Evolutionary conservation across 306 rosid genomes (phyloP), one percentile per base, ranked within the genome.

Genomic region (Fagus sylvatica): DNA sequence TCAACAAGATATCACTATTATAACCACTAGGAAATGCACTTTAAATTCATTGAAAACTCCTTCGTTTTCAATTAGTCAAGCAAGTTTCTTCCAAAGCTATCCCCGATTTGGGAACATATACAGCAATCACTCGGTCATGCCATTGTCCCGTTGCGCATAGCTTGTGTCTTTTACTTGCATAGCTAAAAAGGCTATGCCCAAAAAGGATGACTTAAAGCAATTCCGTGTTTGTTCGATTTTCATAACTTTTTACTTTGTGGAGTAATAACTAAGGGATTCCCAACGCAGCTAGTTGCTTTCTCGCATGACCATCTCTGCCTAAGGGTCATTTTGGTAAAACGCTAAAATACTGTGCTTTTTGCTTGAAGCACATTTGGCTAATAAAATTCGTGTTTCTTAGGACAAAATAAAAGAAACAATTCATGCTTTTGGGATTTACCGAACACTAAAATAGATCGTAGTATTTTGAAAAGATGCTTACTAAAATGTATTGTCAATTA

Each of bases 151-250:
- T 71, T 60, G 54, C 13, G 3, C 32, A 11, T 36, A 64, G 67
- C 59, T 55, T 9, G 16, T 41, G 66, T 53, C 70, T 15, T 46
- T 36, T 78, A 12, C 73, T 79, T 39, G 56, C 53, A 57, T 46
- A 78, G 72, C 81, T 78, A 11, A 22, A 59, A 78, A 78, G 72
- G 54, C 65, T 71, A 71, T 57, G 69, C 74, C 61, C 81, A 19
- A 7, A 59, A 59, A 71, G 41, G 2, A 34, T 69, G 64, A 37
- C 75, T 71, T 46, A 64, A 53, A 71, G 72, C 6, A 4, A 34
- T 3, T 30, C 30, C 16, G 39, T 28, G 46, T n/a, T 56, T n/a
- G 28, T 56, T 56, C 34, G 40, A 32, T 34, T 30, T 39, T 7
- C 6, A 10, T n/a, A 3, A 13, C 36, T 30, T 62, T 1, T 4